A percentile compares a stretch with the other conserved stretches of the same genome.
Conservation (phyloP, 2,329 filamentous ascomycete species). For the Domatiomyces catenatus region DNA sequence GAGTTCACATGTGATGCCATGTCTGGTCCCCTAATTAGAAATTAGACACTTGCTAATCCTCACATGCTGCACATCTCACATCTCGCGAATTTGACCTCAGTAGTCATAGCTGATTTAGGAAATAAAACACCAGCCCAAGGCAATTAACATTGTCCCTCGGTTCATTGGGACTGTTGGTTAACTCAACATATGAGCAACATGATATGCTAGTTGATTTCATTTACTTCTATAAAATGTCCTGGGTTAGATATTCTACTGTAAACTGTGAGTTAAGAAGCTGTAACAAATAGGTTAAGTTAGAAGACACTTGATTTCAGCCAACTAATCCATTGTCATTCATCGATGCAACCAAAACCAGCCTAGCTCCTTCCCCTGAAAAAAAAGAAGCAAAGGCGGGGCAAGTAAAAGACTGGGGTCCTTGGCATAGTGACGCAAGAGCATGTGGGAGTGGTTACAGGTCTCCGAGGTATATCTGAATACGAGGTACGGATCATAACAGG, state of each 20-base stretch:
- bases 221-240: too few relatives aligned
- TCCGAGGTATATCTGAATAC: not conserved
- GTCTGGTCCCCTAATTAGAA: not conserved
- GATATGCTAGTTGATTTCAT: too few relatives aligned
- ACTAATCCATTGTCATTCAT: too few relatives aligned
- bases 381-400: not conserved
- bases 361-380: not conserved
- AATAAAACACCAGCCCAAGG: not conserved
- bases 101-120: not conserved
- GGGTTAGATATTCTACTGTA: too few relatives aligned
- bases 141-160: not conserved
- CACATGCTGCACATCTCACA: not conserved
- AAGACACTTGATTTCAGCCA: too few relatives aligned
- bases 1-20: not conserved
- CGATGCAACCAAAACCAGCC: too few relatives aligned
- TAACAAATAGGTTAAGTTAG: too few relatives aligned
- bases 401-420: not conserved
- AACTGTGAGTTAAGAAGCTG: too few relatives aligned
- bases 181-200: too few relatives aligned
- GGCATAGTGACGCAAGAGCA: not conserved
- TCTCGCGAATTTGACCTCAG: not conserved
- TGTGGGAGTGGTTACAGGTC: not conserved
- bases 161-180: not conserved
- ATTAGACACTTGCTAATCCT: too few relatives aligned
- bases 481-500: not conserved